A percentile compares a stretch with the other conserved stretches of the same genome.
Evolutionary conservation across 495 filamentous ascomycete species (phyloP).

Genomic region (Lentithecium fluviatile): DNA sequence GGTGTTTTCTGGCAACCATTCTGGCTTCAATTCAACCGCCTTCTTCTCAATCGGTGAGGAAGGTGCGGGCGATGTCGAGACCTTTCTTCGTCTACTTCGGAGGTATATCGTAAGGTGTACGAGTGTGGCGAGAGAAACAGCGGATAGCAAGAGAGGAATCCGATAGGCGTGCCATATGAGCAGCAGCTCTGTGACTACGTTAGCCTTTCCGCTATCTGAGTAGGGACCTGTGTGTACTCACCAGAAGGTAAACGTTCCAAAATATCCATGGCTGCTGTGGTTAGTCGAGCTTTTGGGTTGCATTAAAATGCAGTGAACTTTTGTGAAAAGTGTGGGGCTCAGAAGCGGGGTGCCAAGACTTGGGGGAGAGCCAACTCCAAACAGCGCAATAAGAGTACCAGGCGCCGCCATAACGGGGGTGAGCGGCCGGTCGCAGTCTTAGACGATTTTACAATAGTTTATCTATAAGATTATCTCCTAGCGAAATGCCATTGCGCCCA

Average conservation of each 20-base stretch:
- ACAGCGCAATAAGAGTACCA: too few species aligned
- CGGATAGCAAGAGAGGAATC: conserved; percentile 36
- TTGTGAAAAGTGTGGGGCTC: neutral
- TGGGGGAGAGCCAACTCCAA: too few species aligned
- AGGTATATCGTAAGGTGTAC: conserved; percentile 32
- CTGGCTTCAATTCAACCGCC: conserved; percentile 18
- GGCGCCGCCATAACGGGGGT: too few species aligned
- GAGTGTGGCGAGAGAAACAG: conserved; percentile 31
- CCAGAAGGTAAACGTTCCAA: neutral
- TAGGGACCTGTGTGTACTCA: neutral
- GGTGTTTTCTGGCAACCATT: conserved; percentile 32
- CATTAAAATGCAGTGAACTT: neutral
- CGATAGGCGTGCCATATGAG: conserved; percentile 42
- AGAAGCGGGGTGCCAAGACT: neutral
- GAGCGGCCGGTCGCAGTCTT: too few species aligned
- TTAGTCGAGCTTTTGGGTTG: neutral
- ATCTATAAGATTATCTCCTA: too few species aligned
- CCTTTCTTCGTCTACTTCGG: conserved; percentile 14
- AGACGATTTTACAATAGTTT: too few species aligned
- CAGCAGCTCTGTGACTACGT: conserved; percentile 34
- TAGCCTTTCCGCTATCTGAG: neutral
- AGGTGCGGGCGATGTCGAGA: conserved; percentile 16
- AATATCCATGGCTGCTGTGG: neutral
- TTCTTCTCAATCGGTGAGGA: conserved; percentile 31
- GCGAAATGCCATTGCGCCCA: too few species aligned